These are phyloP conservation scores for Diaporthe caulivora DNA, from an alignment of 2,329 filamentous ascomycete genomes.

Conservation along the genomic window DNA sequence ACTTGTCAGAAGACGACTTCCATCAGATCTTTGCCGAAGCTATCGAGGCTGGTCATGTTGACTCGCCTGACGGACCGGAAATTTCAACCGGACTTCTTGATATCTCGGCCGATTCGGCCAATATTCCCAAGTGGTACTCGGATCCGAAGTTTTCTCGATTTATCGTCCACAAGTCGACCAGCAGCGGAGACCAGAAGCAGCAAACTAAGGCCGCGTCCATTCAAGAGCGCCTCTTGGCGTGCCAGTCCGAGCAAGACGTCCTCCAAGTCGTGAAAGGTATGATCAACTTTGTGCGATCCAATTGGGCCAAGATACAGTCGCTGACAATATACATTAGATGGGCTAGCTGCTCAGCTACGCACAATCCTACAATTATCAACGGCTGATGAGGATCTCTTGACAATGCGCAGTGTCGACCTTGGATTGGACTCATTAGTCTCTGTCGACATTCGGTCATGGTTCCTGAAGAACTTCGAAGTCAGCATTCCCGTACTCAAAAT, in stretches of 20 bases:
- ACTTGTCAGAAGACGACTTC: constrained; percentile 52
- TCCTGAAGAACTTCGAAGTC: constrained; percentile 54
- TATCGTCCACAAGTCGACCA: constrained; percentile 31
- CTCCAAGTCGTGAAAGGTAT: constrained; percentile 1
- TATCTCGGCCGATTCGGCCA: constrained; percentile 17
- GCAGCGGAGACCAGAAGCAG: background rate
- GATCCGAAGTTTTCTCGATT: constrained; percentile 41
- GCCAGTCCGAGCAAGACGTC: background rate
- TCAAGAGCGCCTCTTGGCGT: constrained; percentile 7
- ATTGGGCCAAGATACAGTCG: background rate
- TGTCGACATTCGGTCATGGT: constrained; percentile 57
- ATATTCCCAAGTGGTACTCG: constrained; percentile 38
- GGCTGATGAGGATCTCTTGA: constrained; percentile 38
- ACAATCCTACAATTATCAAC: constrained; percentile 27
- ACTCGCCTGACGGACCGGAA: constrained; percentile 40
- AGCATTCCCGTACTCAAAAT: constrained; percentile 59
- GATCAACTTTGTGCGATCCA: background rate
- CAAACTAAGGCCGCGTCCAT: constrained; percentile 7
- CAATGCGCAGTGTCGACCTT: constrained; percentile 39
- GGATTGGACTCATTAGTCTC: constrained; percentile 43
- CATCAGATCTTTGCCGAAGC: constrained; percentile 57
- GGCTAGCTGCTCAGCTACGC: constrained; percentile 12
- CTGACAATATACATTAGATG: background rate
- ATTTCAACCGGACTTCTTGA: constrained; percentile 38
- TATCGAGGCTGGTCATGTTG: constrained; percentile 44